Base-by-base conservation (phyloP, 1,284 basidiomycete genomes). In the Ustilago vetiveriae region DNA sequence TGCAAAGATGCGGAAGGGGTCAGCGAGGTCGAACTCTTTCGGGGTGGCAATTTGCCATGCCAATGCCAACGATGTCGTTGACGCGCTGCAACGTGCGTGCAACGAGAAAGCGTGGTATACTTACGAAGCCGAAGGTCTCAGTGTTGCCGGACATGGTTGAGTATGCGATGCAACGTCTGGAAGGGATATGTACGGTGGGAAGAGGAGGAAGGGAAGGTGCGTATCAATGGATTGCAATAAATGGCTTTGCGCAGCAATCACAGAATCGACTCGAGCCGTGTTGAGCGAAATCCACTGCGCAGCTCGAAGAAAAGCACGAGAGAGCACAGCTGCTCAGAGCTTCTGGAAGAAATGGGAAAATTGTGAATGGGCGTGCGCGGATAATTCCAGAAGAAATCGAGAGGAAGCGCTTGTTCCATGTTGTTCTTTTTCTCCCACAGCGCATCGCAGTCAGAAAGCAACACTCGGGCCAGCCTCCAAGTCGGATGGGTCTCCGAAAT, bases 101-200 rank as follows among this genome's bases (percentile, higher is more conserved):
- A n/a, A n/a, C n/a, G n/a, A n/a, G n/a, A n/a, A n/a, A n/a, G n/a
- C n/a, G n/a, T n/a, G 17, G 6, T 27, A 40, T 58, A 73, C 71
- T 73, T 60, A 73, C 72, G 58, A 80, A 80, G 73, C 78, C 78
- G 54, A 80, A 80, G 32, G 78, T 80, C 66, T 80, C 78, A 51
- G 71, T 70, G 58, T 76, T 73, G 52, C 69, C 75, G 57, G 75
- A 68, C 77, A 79, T 79, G 49, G 32, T 77, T 63, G 40, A n/a
- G 30, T 37, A 43, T 37, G 57, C 32, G 46, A 39, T 55, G 51
- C 53, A 59, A 63, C 53, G 46, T 29, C 27, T 43, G 45, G 36
- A n/a, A n/a, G 33, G 43, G 43, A 45, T 40, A 48, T 53, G 59
- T 57, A 50, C 43, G 49, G 55, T 64, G 52, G 44, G 41, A 43